Base-by-base conservation (phyloP, 805 yeast genomes). In the Torulaspora quercuum region DNA sequence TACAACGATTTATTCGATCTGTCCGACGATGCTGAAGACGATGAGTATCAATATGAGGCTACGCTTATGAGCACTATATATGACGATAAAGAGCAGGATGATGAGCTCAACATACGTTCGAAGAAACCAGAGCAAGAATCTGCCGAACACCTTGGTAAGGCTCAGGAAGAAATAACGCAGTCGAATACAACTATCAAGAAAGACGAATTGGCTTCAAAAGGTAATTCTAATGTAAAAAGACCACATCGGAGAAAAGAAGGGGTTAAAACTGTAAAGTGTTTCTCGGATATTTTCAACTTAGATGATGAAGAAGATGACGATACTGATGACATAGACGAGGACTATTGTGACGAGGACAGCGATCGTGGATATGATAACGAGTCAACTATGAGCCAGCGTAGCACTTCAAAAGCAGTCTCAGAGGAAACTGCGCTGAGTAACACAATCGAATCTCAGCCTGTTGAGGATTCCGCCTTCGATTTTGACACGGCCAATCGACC, bases 1-100 rank as follows among this genome's bases (percentile, higher is more conserved):
- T 55, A 50, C 17, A 37, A 46, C 27, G 61, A 57, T 33, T 25
- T 57, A 11, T 57, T 54, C 32, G 52, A 47, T 17, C 28, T 53
- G 8, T 53, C 58, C 5, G 55, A 53, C 25, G 55, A 47, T 19
- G 53, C 39, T 8, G 39, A 33, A 10, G 35, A 35, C 6, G 37
- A 26, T 13, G 34, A 39, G 6, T 29, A 17, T 15, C 11, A 16
- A 2, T 24, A n/a, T 20, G 33, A 27, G 10, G 19, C 15, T 3
- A 22, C 25, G 5, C 7, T 22, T n/a, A 22, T 22, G 25, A 22
- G 25, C 25, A 22, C 25, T n/a, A 22, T 22, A n/a, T 22, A 10
- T 30, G 18, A 29, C 19, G 32, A 17, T 12, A 14, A 44, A 9
- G 29, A 15, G 11, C n/a, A 9, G 6, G 6, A 8, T 11, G 17